Percentiles rank a stretch among this genome's conserved stretches.
These are phyloP conservation scores for Elsinoe perseae DNA, from an alignment of 2,329 filamentous ascomycete species.

Conservation along the genomic window DNA sequence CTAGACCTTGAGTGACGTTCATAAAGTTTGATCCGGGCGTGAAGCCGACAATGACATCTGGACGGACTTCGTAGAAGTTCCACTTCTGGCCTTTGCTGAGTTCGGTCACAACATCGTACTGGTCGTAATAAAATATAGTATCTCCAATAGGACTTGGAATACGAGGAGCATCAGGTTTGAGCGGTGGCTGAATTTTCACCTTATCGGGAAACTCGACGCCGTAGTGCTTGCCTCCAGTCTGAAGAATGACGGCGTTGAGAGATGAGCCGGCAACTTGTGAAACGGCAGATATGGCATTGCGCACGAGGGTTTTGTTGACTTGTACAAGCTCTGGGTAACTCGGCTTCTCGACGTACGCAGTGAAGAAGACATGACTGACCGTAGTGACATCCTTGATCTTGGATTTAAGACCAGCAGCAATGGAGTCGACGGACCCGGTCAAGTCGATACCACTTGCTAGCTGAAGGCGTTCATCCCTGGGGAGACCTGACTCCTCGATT, in stretches of 20 bases:
- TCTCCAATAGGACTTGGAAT: slow-evolving; percentile 26
- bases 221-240: slow-evolving; percentile 34
- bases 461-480: slow-evolving; percentile 35
- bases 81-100: slow-evolving; percentile 29
- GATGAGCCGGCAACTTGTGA: slow-evolving; percentile 26
- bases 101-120: slow-evolving; percentile 30
- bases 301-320: slow-evolving; percentile 18
- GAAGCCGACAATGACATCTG: slow-evolving; percentile 35
- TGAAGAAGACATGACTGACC: slow-evolving; percentile 40
- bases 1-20: slow-evolving; percentile 30
- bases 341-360: slow-evolving; percentile 20
- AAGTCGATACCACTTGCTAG: slow-evolving; percentile 39
- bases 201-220: slow-evolving; percentile 38
- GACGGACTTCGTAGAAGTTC: slow-evolving; percentile 34
- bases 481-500: slow-evolving; percentile 30
- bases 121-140: slow-evolving; percentile 33
- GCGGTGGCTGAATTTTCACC: slow-evolving; percentile 31
- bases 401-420: slow-evolving; percentile 21
- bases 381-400: slow-evolving; percentile 31
- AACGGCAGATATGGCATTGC: slow-evolving; percentile 20
- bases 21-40: slow-evolving; percentile 34
- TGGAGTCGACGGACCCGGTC: slow-evolving; percentile 24
- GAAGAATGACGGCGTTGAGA: slow-evolving; percentile 34
- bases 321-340: slow-evolving; percentile 19
- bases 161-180: slow-evolving; percentile 29